phyloP scores from a whole-genome alignment of 2,329 filamentous ascomycete species.

The Penicillium sp. region DNA sequence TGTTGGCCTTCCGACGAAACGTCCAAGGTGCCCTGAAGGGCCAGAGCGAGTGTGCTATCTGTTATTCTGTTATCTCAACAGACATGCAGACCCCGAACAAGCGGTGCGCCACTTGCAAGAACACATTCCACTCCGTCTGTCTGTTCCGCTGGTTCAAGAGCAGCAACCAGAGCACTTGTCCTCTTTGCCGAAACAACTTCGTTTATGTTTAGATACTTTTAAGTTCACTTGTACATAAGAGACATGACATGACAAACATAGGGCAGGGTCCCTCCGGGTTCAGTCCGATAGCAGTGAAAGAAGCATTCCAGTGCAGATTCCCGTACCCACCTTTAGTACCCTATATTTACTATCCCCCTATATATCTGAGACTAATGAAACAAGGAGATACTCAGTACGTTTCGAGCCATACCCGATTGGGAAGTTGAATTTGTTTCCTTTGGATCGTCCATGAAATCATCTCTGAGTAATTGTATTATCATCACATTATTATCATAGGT shows the following conservation, averaged over 20 bases:
- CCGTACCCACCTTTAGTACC: neutral
- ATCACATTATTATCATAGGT: too few species aligned
- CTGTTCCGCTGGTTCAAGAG: slow-evolving; percentile 97
- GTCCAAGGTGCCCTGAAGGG: slow-evolving; percentile 85
- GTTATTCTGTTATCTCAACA: slow-evolving; percentile 87
- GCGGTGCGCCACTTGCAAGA: slow-evolving; percentile 86
- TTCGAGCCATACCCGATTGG: slow-evolving; percentile 1
- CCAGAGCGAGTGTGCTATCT: slow-evolving; percentile 93
- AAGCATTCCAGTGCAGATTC: neutral
- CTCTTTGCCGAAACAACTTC: slow-evolving; percentile 87
- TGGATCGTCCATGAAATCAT: too few species aligned
- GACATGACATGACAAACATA: slow-evolving; percentile 7
- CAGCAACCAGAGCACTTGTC: slow-evolving; percentile 87
- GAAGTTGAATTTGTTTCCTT: neutral
- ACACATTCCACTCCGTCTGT: slow-evolving; percentile 85
- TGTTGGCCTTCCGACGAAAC: slow-evolving; percentile 82
- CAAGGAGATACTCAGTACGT: neutral
- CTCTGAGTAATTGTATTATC: too few species aligned
- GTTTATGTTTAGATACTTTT: slow-evolving; percentile 48
- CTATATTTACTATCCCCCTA: neutral
- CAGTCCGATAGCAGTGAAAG: neutral
- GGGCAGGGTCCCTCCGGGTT: neutral
- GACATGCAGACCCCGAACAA: slow-evolving; percentile 92
- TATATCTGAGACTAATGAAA: neutral
- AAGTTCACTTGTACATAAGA: slow-evolving; percentile 12